These are phyloP conservation scores for Podospora conica DNA, from an alignment of 495 filamentous ascomycete species.

Conservation along the genomic window DNA sequence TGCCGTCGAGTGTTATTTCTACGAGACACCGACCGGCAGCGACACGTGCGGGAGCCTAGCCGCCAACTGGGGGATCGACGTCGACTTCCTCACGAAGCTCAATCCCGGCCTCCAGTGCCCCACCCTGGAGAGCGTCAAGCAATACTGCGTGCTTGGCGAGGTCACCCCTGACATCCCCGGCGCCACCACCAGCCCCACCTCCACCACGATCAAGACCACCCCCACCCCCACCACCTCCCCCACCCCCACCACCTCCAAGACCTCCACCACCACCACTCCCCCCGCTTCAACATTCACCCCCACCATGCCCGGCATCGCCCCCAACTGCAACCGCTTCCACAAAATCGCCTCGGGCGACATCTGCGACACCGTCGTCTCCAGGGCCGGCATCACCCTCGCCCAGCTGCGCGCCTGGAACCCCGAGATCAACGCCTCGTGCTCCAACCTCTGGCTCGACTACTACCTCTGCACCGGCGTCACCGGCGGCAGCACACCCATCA, in stretches of 20 bases:
- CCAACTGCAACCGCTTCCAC: slow-evolving; percentile 17
- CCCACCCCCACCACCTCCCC: too few relatives aligned
- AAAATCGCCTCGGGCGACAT: slow-evolving; percentile 7
- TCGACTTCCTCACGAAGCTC: too few relatives aligned
- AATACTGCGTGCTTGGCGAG: too few relatives aligned
- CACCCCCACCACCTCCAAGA: neutral
- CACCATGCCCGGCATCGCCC: slow-evolving; percentile 6
- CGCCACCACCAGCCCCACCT: too few relatives aligned
- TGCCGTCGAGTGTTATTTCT: too few relatives aligned
- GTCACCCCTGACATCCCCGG: too few relatives aligned
- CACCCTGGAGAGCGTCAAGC: too few relatives aligned
- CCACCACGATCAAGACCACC: too few relatives aligned
- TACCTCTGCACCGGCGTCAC: slow-evolving; percentile 21
- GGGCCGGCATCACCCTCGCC: slow-evolving; percentile 11
- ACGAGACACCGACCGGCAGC: too few relatives aligned
- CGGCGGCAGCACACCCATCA: neutral
- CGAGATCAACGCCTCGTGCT: slow-evolving; percentile 16
- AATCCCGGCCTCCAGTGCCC: too few relatives aligned
- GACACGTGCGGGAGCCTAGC: too few relatives aligned
- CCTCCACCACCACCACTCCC: neutral
- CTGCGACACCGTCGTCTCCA: slow-evolving; percentile 10
- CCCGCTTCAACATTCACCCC: neutral
- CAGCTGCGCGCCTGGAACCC: slow-evolving; percentile 22
- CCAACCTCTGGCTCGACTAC: slow-evolving; percentile 33
- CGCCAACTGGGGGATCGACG: too few relatives aligned